Base-by-base conservation (phyloP, 148 eudicot species). In the Fagopyrum homotropicum region DNA sequence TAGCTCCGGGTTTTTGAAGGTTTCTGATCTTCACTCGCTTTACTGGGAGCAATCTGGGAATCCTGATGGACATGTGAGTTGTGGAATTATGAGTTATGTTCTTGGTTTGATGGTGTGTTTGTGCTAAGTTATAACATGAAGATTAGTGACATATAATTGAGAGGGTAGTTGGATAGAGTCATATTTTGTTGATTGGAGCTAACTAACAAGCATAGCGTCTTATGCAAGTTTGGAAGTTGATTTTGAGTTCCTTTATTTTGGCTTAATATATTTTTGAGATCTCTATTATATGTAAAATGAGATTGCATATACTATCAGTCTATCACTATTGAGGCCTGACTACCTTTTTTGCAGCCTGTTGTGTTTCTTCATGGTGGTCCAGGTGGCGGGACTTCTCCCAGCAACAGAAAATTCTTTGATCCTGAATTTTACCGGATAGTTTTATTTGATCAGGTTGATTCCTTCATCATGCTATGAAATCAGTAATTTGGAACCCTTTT, bases 361-460 rank as follows among this genome's bases (percentile, higher is more conserved):
- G 85, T 92, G 61, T 95, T 95, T 84, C 91, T 95, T 76, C 99
- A 95, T 89, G 99, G 99, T 57, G 99, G 99, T 57, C 99, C 99
- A 74, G 99, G 99, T 60, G 99, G 99, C 78, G 96, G 99, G 70
- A 95, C 99, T 43, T 84, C 99, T 63, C 96, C 99, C 8, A 86
- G 85, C 80, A 95, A 95, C 80, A 83, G 97, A 75, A 89, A 80
- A 74, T 95, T 95, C 80, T 95, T 95, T 75, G 99, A 95, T 83
- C 97, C 99, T 57, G 85, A 85, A 40, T 92, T 95, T 84, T 95
- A 95, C 79, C 82, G 97, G 77, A 95, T 95, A 44, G 81, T 95
- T 81, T 85, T 95, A 40, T 88, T 92, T 85, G 97, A 95, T 88
- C 99, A 95, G 98, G 97, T 92, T 80, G 30, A 46, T 78, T 68